Percentiles rank a stretch among this genome's conserved stretches.
Evolutionary conservation across 1,139 yeast genomes (phyloP).

Genomic region (Candida glucosophila): DNA sequence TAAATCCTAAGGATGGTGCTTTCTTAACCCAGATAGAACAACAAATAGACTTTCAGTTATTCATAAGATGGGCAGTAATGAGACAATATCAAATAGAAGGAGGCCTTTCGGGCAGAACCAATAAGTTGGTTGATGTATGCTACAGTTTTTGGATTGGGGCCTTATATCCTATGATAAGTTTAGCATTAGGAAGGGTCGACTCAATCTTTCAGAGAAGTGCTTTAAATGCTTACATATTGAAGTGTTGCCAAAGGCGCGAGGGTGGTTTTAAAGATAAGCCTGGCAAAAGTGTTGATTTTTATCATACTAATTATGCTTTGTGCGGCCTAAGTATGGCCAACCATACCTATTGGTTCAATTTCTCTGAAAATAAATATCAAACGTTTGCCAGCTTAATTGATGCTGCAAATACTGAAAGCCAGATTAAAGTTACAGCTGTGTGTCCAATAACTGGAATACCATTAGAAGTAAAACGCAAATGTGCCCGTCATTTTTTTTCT

Average conservation of each 20-base stretch:
- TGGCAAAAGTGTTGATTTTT: constrained; percentile 69
- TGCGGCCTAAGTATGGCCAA: constrained; percentile 72
- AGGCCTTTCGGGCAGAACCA: constrained; percentile 83
- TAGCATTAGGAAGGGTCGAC: constrained; percentile 20
- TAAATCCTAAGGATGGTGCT: constrained; percentile 18
- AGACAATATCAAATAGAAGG: constrained; percentile 73
- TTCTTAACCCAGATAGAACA: constrained; percentile 8
- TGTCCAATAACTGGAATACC: too few relatives aligned
- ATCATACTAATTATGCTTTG: constrained; percentile 82
- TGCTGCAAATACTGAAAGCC: not conserved
- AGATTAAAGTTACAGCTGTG: not conserved
- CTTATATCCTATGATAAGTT: constrained; percentile 54
- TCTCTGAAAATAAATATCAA: not conserved
- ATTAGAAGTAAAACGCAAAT: too few relatives aligned
- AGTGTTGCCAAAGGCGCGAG: constrained; percentile 58
- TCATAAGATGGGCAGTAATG: constrained; percentile 57
- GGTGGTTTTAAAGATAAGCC: constrained; percentile 93
- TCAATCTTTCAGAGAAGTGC: constrained; percentile 44
- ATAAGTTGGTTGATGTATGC: constrained; percentile 93
- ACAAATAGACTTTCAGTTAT: constrained; percentile 28
- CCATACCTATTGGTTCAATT: constrained; percentile 15
- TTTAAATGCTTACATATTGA: constrained; percentile 56
- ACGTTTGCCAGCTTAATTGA: not conserved
- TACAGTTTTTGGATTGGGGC: constrained; percentile 97
- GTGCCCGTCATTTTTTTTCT: too few relatives aligned